Evolutionary conservation across 768 basidiomycete species (phyloP), one percentile per base, ranked within the genome.

Genomic region (Psilocybe sp.): DNA sequence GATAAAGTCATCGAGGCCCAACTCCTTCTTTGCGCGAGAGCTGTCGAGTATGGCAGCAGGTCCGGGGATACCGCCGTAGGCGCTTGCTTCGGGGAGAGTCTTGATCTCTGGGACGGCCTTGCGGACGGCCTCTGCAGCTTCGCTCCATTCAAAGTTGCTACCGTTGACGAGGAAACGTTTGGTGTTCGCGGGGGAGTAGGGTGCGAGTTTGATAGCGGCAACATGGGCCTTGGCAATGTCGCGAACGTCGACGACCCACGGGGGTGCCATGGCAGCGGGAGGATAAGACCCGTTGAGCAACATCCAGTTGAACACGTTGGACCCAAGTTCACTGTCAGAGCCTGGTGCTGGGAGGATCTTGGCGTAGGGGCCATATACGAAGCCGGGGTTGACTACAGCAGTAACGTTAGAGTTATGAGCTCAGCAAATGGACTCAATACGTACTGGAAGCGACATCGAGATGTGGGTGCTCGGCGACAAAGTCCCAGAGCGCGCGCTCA

Each of bases 401-500:
- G 34, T 45, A 12, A 19, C 36, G 20, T 44, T 8, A 12, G 23
- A 23, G 7, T n/a, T 7, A 37, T 16, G 13, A 12, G 19, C 2
- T 7, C n/a, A 12, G 20, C 14, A 16, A 40, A 28, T 19, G 18
- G 33, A 15, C 32, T 34, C 18, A 34, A 4, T 8, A 62, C 71
- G 45, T 49, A 74, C 73, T 60, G 19, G 70, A 66, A 14, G 67
- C 60, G 44, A 74, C 40, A 41, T 71, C 70, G 31, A 73, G 51
- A n/a, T 67, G 41, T 13, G 71, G 66, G 50, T 75, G 66, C 15
- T 63, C 52, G 35, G 60, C 56, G 6, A 64, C 72, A 46, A 72
- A 72, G 12, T 70, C 58, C 73, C 74, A 74, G 10, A 67, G 64
- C 2, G 70, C 69, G 19, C 56, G 54, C 55, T 77, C 75, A 5